A percentile compares a stretch with the other conserved stretches of the same genome.
Evolutionary conservation across 2,329 filamentous ascomycete genomes (phyloP).

Genomic region (Fusarium chaquense): DNA sequence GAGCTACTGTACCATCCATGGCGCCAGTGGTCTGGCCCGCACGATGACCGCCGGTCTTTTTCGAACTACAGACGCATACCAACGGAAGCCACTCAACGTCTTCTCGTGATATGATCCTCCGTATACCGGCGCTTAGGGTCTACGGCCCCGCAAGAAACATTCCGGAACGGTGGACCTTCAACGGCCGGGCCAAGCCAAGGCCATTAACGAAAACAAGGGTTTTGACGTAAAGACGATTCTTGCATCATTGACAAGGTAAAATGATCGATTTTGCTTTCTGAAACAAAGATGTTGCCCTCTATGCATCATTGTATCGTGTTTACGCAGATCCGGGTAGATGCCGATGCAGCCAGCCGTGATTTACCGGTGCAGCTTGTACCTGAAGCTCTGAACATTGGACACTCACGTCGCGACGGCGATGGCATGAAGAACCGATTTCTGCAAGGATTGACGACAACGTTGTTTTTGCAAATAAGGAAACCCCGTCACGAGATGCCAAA

Average conservation of each 20-base stretch:
- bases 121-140: slow-evolving; percentile 23
- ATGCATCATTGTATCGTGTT: slow-evolving; percentile 17
- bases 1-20: neutral
- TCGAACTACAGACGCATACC: neutral
- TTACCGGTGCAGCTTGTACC: slow-evolving; percentile 17
- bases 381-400: neutral
- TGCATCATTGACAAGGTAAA: slow-evolving; percentile 22
- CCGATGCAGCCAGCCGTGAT: slow-evolving; percentile 29
- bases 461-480: neutral
- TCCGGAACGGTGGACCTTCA: slow-evolving; percentile 31
- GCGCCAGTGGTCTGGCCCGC: neutral
- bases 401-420: neutral
- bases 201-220: slow-evolving; percentile 17
- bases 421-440: neutral
- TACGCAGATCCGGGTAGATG: slow-evolving; percentile 12
- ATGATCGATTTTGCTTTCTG: neutral
- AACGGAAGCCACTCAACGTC: neutral
- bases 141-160: slow-evolving; percentile 35
- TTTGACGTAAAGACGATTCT: neutral
- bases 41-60: neutral
- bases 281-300: neutral
- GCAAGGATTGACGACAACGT: neutral
- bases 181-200: slow-evolving; percentile 30
- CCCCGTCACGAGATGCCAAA: neutral
- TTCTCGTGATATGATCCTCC: slow-evolving; percentile 18